phyloP scores from a whole-genome alignment of 139 green algal genomes.

The Dunaliella primolecta region DNA sequence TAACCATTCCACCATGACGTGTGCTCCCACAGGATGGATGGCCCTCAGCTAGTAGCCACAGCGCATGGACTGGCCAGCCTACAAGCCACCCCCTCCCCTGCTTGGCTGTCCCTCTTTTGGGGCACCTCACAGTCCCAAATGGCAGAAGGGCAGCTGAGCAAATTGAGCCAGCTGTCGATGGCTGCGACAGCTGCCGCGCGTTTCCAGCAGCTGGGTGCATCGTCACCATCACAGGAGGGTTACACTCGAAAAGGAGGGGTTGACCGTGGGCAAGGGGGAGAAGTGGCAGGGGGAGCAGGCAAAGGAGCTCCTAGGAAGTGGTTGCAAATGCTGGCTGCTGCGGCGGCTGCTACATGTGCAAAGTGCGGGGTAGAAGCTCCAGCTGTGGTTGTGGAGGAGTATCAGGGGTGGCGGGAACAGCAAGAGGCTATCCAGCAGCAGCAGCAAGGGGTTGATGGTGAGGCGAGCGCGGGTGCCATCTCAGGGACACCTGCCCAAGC shows the following conservation, averaged over 20 bases:
- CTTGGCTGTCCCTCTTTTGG: neutral
- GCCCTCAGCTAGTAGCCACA: neutral
- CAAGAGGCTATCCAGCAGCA: neutral
- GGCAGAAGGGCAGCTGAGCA: neutral
- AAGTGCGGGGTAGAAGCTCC: neutral
- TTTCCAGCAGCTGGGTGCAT: neutral
- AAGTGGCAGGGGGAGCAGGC: neutral
- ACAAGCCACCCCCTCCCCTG: neutral
- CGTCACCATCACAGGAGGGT: no score
- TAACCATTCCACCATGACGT: no score
- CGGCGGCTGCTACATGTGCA: neutral
- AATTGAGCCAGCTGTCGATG: neutral
- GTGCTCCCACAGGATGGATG: neutral
- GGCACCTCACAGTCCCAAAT: neutral
- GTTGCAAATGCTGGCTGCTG: neutral
- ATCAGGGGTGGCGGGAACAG: neutral
- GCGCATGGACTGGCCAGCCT: neutral
- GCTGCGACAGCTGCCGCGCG: neutral
- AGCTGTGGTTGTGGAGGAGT: neutral
- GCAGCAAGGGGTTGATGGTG: neutral
- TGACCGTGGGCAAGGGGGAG: neutral
- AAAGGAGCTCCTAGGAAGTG: neutral
- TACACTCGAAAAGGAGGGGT: neutral
- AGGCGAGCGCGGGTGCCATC: neutral
- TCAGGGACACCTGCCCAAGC: no score